Evolutionary conservation across 2,329 filamentous ascomycete genomes (phyloP).

Genomic region (Exophiala calicioides): DNA sequence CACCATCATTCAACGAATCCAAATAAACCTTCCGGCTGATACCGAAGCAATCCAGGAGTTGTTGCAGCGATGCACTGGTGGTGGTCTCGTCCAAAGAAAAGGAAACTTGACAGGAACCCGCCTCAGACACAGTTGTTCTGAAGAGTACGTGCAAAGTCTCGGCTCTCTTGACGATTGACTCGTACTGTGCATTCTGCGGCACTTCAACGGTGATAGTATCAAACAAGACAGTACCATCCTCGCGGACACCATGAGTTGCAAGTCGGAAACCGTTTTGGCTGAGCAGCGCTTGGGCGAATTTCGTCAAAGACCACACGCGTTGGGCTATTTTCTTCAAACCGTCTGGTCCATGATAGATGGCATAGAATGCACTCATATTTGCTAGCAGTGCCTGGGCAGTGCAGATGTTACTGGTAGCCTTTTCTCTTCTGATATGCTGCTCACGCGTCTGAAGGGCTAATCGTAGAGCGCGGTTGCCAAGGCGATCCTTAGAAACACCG

Average conservation of each 20-base stretch:
- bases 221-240: constrained; percentile 65
- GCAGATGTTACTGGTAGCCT: constrained; percentile 96
- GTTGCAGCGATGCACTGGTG: constrained; percentile 32
- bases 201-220: constrained; percentile 74
- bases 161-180: constrained; percentile 55
- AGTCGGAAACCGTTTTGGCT: constrained; percentile 65
- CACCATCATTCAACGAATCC: constrained; percentile 10
- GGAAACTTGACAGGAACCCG: constrained; percentile 63
- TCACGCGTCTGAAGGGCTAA: constrained; percentile 89
- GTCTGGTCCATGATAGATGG: constrained; percentile 85
- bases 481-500: constrained; percentile 85
- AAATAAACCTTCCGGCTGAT: constrained; percentile 30
- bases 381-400: constrained; percentile 91
- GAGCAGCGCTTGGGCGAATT: constrained; percentile 67
- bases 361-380: constrained; percentile 95
- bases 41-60: constrained; percentile 39
- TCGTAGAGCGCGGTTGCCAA: constrained; percentile 77
- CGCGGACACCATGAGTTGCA: constrained; percentile 57
- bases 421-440: constrained; percentile 93
- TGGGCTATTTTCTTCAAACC: constrained; percentile 83
- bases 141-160: constrained; percentile 49
- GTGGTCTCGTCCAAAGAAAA: constrained; percentile 77
- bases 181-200: constrained; percentile 50
- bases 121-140: constrained; percentile 54
- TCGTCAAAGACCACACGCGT: constrained; percentile 70